Evolutionary conservation across 441 rosid genomes (phyloP).

Genomic region (Heliophila coronopifolia): DNA sequence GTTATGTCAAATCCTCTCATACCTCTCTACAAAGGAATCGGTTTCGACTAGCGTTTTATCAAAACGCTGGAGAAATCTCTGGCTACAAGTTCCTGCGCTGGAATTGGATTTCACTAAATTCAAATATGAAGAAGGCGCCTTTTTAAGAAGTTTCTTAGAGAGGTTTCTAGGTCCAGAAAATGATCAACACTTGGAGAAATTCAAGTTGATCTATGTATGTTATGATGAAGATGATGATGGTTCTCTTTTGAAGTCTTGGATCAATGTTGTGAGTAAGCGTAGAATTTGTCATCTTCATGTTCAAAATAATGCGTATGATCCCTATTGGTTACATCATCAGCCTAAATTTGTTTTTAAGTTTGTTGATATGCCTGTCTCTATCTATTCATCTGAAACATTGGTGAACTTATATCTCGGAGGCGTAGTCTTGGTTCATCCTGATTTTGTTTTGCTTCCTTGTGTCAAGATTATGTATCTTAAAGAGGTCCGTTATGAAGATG

Average conservation of each 20-base stretch:
- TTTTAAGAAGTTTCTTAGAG: conserved; percentile 7
- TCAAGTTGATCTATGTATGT: conserved; percentile 1
- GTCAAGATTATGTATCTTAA: neutral
- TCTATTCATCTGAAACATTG: no score
- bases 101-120: conserved; percentile 15
- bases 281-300: no score
- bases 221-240: no score
- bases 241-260: no score
- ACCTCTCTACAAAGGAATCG: conserved; percentile 18
- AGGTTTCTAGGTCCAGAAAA: conserved; percentile 6
- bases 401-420: neutral
- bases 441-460: conserved; percentile 12
- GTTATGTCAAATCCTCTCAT: conserved; percentile 22
- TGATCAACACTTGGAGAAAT: conserved; percentile 1
- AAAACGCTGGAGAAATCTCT: conserved; percentile 15
- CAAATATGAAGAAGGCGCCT: neutral
- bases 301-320: no score
- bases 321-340: no score
- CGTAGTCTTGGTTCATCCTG: neutral
- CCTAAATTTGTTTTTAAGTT: no score
- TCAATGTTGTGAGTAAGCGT: no score
- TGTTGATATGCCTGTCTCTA: no score
- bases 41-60: conserved; percentile 21
- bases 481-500: neutral
- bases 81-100: conserved; percentile 16